Base-by-base conservation (phyloP, 2,329 filamentous ascomycete genomes). In the Aaosphaeria arxii region DNA sequence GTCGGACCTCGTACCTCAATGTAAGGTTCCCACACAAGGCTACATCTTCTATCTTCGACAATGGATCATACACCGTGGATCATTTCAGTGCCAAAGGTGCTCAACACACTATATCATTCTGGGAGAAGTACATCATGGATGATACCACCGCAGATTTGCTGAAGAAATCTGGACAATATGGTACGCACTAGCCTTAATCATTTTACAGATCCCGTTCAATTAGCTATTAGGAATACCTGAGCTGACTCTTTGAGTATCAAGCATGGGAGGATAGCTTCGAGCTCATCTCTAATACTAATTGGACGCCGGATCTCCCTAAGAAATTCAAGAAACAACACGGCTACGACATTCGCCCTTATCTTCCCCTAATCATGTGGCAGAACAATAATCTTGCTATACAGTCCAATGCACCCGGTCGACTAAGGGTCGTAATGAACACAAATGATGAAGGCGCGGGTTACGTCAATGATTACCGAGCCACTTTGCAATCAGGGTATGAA, bases 231-330 rank as follows among this genome's bases (percentile, higher is more conserved):
- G 6, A 40, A 31, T 13, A 6, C 13, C n/a, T n/a, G n/a, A n/a
- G n/a, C n/a, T n/a, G n/a, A n/a, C n/a, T n/a, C n/a, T n/a, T n/a
- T n/a, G n/a, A 30, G 35, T 11, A 17, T 17, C 24, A 28, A 61
- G 58, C 49, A 2, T 70, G 67, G 66, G 67, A 70, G 54, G 67
- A 69, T 45, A 62, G 57, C 42, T 58, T 62, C 49, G 66, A 70
- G 40, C 59, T 67, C 13, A 53, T 55, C 4, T 58, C 60, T 11
- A 50, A 56, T 4, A 41, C 60, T 4, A 55, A 48, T 30, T 63
- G 58, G 58, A 69, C 63, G 0, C 61, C 60, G 1, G 50, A 47
- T 4, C 49, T 70, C 2, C 38, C 58, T 1, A 36, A 52, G 3
- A 48, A 47, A 2, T 70, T 70, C 43, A 30, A 58, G 6, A 29